Evolutionary conservation across 257 asterid species (phyloP).

Genomic region (Solanum rostratum): DNA sequence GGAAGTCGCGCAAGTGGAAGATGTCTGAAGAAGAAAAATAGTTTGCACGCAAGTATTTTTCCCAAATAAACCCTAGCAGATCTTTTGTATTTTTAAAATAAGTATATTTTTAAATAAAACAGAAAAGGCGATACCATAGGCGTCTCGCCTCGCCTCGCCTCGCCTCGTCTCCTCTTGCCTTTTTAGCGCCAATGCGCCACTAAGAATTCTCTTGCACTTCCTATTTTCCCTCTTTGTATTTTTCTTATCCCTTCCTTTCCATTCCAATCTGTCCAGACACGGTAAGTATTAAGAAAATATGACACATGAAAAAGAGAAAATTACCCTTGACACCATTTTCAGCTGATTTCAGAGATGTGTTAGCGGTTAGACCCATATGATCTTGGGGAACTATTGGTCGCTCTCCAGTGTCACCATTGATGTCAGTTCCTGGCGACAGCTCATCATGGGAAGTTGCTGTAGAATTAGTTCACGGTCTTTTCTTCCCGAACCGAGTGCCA

Average conservation of each 20-base stretch:
- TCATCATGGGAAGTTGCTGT: slow-evolving; percentile 2
- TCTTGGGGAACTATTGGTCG: neutral
- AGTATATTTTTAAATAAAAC: no score
- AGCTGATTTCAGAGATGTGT: neutral
- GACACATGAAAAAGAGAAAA: neutral
- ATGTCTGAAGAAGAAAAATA: no score
- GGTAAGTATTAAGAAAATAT: neutral
- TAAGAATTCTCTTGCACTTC: neutral
- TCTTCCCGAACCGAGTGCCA: neutral
- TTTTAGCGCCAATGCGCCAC: no score
- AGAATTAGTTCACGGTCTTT: neutral
- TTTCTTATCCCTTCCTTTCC: neutral
- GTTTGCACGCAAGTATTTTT: no score
- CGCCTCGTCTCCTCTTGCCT: no score
- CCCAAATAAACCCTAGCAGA: no score
- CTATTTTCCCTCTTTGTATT: no score
- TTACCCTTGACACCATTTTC: neutral
- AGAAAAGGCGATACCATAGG: no score
- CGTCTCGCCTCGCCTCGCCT: no score
- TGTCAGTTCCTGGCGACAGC: neutral
- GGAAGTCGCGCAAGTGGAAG: no score
- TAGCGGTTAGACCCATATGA: neutral
- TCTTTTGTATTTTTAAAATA: no score
- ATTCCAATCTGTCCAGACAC: neutral
- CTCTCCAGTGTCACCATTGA: neutral